Percentiles rank a stretch among this genome's conserved stretches.
Conservation (phyloP, 1,284 basidiomycete genomes). For the Cutaneotrichosporon sp. region DNA sequence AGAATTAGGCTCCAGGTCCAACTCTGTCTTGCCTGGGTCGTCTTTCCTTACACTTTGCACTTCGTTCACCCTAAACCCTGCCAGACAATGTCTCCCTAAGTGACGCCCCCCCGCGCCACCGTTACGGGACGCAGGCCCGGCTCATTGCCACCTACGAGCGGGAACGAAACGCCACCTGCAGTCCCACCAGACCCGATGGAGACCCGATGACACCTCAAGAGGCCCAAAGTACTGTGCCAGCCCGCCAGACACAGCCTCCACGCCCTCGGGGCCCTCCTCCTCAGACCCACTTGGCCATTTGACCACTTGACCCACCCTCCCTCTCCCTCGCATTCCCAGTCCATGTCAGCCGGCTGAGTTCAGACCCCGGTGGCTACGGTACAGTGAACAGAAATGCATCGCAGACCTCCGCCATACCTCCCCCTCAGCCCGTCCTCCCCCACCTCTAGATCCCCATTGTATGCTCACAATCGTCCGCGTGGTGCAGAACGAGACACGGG, state of each 20-base stretch:
- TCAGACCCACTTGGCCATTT: too few species aligned
- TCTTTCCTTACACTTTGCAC: not conserved
- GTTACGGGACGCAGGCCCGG: slow-evolving; percentile 11
- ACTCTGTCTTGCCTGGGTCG: not conserved
- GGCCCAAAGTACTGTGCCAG: not conserved
- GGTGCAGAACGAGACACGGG: not conserved
- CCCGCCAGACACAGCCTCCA: not conserved
- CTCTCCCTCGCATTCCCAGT: too few species aligned
- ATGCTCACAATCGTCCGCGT: not conserved
- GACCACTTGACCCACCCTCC: too few species aligned
- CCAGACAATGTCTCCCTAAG: not conserved
- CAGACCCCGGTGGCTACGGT: too few species aligned
- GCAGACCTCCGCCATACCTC: too few species aligned
- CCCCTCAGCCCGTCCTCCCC: not conserved
- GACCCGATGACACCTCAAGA: too few species aligned
- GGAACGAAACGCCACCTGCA: not conserved
- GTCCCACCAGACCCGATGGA: not conserved
- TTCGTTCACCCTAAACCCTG: not conserved
- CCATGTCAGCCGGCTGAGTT: too few species aligned
- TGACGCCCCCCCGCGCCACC: slow-evolving; percentile 8
- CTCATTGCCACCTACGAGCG: slow-evolving; percentile 6
- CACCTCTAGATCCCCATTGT: not conserved
- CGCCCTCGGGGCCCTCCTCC: too few species aligned
- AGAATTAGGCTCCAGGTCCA: not conserved
- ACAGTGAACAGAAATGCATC: too few species aligned